Base-by-base conservation (phyloP, 1,284 basidiomycete species). In the Phlebopus sp. region DNA sequence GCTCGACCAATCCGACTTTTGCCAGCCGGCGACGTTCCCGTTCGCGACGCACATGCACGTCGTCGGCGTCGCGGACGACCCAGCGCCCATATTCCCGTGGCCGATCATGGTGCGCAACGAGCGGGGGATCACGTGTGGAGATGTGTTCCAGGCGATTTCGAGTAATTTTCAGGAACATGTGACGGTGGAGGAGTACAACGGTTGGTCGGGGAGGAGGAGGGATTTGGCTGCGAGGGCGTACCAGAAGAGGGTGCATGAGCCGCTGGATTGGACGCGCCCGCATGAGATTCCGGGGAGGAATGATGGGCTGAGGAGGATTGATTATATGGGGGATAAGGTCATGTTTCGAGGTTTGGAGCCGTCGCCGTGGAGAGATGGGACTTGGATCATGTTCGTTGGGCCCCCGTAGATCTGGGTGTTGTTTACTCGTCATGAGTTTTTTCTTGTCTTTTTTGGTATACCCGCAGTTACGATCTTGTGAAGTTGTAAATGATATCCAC, bases 11-110 rank as follows among this genome's bases (percentile, higher is more conserved):
- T 61, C 71, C 1, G 76, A 81, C 57, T 66, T 69, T 39, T 62
- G 71, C 9, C 79, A 82, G 56, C 80, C 79, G 0, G 82, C 81
- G 13, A 82, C 81, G 5, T 75, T 66, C 58, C 82, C 82, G 0
- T 75, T 78, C 49, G 66, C 81, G 34, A 74, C 75, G 4, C 69
- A 75, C 44, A 71, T 84, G 70, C 71, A 71, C 50, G 75, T 84
- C 60, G 71, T 68, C 41, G 71, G 66, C 5, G 67, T 84, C 18
- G 76, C 74, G 18, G 76, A 77, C 39, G 77, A 79, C 51, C 64
- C 72, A 2, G 64, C 69, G 37, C 64, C 67, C 0, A 55, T 53
- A 10, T 77, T 78, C 54, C 73, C 70, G 9, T 83, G 81, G 82
- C 76, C 78, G 2, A 68, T 82, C 44, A 73, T 72, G 42, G 71